Evolutionary conservation across 2,329 filamentous ascomycete genomes (phyloP).

Genomic region (Pseudogymnoascus sp.): DNA sequence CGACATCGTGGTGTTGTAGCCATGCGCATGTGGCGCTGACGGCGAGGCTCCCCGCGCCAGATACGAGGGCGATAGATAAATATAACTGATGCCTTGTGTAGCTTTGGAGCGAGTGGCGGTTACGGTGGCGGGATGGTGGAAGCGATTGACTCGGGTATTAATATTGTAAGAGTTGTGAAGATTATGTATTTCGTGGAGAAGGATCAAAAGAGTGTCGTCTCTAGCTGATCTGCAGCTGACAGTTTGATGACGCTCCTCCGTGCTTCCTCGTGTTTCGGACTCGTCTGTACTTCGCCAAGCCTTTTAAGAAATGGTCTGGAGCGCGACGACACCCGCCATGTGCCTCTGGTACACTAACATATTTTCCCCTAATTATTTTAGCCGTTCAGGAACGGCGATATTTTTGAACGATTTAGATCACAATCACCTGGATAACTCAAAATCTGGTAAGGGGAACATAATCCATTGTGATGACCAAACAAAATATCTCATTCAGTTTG

Average conservation of each 20-base stretch:
- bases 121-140: neutral
- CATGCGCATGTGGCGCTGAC: slow-evolving; percentile 1
- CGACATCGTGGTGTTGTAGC: slow-evolving; percentile 26
- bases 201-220: slow-evolving; percentile 1
- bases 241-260: slow-evolving; percentile 10
- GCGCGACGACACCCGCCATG: neutral
- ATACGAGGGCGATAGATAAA: neutral
- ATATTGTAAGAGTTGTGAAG: slow-evolving; percentile 3
- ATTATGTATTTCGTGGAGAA: slow-evolving; percentile 4
- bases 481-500: neutral
- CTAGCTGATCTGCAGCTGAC: slow-evolving; percentile 3
- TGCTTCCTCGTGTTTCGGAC: neutral
- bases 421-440: neutral
- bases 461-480: slow-evolving; percentile 2
- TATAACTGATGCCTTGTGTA: neutral
- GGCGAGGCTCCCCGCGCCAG: slow-evolving; percentile 8
- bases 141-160: slow-evolving; percentile 4
- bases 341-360: slow-evolving; percentile 2
- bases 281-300: neutral
- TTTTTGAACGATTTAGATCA: neutral
- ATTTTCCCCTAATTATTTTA: slow-evolving; percentile 2
- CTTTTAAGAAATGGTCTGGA: neutral
- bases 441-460: neutral
- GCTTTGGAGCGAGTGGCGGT: neutral
- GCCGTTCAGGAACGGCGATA: neutral